These are phyloP conservation scores for Collybiopsis luxurians DNA, from an alignment of 768 basidiomycete genomes.

Conservation along the genomic window DNA sequence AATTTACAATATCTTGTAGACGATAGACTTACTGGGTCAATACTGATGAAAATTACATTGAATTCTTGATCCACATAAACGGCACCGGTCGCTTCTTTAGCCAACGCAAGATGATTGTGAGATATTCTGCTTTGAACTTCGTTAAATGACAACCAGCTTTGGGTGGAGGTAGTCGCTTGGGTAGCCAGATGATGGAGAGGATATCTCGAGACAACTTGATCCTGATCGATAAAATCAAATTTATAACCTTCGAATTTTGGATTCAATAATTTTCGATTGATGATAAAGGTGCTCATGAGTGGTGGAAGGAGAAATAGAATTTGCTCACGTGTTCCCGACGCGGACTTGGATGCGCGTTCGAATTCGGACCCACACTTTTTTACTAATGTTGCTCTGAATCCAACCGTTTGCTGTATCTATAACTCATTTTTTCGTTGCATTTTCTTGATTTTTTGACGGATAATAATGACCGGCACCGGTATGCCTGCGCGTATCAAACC, in stretches of 20 bases:
- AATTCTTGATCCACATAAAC: constrained; percentile 69
- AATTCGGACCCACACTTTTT: background rate
- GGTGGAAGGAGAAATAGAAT: background rate
- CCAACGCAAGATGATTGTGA: constrained; percentile 74
- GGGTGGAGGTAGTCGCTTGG: constrained; percentile 61
- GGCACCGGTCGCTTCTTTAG: constrained; percentile 41
- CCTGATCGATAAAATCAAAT: constrained; percentile 58
- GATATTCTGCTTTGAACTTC: constrained; percentile 83
- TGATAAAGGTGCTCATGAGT: constrained; percentile 3
- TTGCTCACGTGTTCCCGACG: constrained; percentile 2
- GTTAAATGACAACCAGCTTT: constrained; percentile 65
- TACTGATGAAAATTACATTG: constrained; percentile 55
- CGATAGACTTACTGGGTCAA: constrained; percentile 51
- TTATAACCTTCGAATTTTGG: constrained; percentile 87
- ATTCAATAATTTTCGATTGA: constrained; percentile 46
- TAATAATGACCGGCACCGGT: background rate
- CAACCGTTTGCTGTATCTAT: background rate
- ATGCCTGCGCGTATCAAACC: no score
- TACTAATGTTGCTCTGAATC: background rate
- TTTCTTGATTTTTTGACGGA: background rate
- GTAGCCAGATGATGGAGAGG: constrained; percentile 52
- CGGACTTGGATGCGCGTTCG: background rate
- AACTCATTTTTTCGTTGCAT: background rate
- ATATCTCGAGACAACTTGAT: constrained; percentile 50
- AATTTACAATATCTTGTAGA: constrained; percentile 5